phyloP scores from a whole-genome alignment of 768 basidiomycete genomes.

The Russula olivacea region DNA sequence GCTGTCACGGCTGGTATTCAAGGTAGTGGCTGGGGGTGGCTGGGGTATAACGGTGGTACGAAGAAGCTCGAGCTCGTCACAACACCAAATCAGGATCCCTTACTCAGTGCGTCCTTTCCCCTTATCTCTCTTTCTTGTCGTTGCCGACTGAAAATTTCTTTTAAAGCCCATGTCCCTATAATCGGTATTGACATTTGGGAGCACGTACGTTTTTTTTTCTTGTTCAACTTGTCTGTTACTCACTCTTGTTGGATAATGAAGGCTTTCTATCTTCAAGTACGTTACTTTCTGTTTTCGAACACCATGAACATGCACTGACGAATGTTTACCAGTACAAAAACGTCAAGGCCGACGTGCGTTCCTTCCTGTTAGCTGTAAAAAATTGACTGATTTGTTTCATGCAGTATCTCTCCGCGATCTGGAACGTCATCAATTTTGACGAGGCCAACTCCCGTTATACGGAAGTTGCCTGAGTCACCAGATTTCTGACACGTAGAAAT shows the following conservation, averaged over 20 bases:
- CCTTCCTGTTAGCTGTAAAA: neutral
- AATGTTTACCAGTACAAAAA: constrained; percentile 62
- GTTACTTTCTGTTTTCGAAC: neutral
- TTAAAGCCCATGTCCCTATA: constrained; percentile 74
- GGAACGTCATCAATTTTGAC: constrained; percentile 94
- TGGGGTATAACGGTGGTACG: constrained; percentile 62
- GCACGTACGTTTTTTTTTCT: constrained; percentile 43
- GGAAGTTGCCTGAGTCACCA: constrained; percentile 33
- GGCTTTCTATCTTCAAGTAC: constrained; percentile 22
- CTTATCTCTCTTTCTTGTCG: neutral
- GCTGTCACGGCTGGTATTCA: constrained; percentile 86
- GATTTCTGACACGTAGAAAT: neutral
- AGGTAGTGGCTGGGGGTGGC: constrained; percentile 99
- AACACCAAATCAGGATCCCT: constrained; percentile 94
- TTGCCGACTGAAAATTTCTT: constrained; percentile 2
- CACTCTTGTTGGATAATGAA: constrained; percentile 35
- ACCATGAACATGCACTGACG: neutral
- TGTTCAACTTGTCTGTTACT: constrained; percentile 44
- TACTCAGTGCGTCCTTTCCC: constrained; percentile 43
- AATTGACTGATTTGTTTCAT: constrained; percentile 2
- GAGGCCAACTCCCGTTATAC: constrained; percentile 67
- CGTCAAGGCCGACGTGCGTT: constrained; percentile 85
- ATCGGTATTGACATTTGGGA: constrained; percentile 98
- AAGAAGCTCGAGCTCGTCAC: constrained; percentile 86
- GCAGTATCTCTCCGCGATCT: constrained; percentile 91